These are phyloP conservation scores for Sporobolomyces roseus DNA, from an alignment of 768 basidiomycete genomes.

Conservation along the genomic window DNA sequence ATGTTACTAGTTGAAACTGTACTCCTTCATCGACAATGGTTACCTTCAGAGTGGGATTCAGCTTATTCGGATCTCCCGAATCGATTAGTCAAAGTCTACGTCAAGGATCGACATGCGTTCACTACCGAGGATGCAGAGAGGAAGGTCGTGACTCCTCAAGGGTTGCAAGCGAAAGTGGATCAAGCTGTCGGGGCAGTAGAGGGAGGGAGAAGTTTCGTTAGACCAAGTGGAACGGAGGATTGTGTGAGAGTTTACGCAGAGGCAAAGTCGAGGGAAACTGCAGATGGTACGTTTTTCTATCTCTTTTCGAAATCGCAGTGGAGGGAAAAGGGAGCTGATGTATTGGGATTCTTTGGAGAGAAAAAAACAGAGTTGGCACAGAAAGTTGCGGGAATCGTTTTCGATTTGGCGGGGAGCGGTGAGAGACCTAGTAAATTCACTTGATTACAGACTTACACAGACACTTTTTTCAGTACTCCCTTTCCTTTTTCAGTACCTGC, in stretches of 20 bases:
- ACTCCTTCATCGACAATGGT: slow-evolving; percentile 79
- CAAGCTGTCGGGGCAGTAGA: slow-evolving; percentile 71
- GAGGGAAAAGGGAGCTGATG: neutral
- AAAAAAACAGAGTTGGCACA: slow-evolving; percentile 66
- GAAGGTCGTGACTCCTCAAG: slow-evolving; percentile 70
- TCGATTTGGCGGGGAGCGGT: slow-evolving; percentile 77
- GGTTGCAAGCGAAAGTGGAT: slow-evolving; percentile 77
- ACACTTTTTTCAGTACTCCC: too few relatives aligned
- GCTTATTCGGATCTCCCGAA: slow-evolving; percentile 91
- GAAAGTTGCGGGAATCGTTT: slow-evolving; percentile 77
- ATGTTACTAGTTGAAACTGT: slow-evolving; percentile 92
- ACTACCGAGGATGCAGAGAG: slow-evolving; percentile 92
- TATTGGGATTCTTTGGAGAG: neutral
- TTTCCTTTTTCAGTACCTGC: too few relatives aligned
- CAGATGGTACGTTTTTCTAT: slow-evolving; percentile 61
- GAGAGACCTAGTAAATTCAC: slow-evolving; percentile 22
- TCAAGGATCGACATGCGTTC: slow-evolving; percentile 74
- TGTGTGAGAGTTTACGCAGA: slow-evolving; percentile 97
- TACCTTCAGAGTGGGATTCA: slow-evolving; percentile 81
- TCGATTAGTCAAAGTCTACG: slow-evolving; percentile 86
- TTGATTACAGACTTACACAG: too few relatives aligned
- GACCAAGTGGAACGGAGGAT: slow-evolving; percentile 97
- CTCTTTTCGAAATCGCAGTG: neutral
- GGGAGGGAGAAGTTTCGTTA: slow-evolving; percentile 83
- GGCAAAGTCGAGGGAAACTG: slow-evolving; percentile 66